Conservation (phyloP, 768 basidiomycete species). For the Fistulinella prunicolor region DNA sequence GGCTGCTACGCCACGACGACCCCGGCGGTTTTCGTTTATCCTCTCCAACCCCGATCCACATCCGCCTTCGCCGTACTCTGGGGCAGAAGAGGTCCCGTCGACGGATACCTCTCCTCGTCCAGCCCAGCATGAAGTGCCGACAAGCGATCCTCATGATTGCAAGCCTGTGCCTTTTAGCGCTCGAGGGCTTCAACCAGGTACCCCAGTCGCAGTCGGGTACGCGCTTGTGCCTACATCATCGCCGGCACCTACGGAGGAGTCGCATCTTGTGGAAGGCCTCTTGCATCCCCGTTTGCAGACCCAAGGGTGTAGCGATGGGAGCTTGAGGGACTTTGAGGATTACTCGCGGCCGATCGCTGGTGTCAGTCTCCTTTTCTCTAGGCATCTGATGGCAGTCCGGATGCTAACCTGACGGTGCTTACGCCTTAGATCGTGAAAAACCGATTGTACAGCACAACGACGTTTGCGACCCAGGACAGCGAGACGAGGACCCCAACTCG, state of each 20-base stretch:
- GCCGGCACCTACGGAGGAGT: conserved; percentile 28
- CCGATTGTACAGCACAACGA: conserved; percentile 31
- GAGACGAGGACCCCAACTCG: conserved; percentile 10
- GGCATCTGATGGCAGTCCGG: neutral
- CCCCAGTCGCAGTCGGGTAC: conserved; percentile 4
- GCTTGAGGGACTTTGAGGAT: conserved; percentile 33
- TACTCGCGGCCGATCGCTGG: conserved; percentile 34
- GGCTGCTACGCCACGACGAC: conserved; percentile 16
- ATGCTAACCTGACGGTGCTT: neutral
- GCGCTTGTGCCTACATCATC: conserved; percentile 14
- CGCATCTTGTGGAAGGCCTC: conserved; percentile 25
- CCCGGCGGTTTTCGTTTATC: conserved; percentile 26
- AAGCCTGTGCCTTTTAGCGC: neutral
- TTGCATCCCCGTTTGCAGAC: conserved; percentile 28
- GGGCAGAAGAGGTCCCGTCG: neutral
- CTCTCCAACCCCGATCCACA: conserved; percentile 33
- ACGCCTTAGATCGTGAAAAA: conserved; percentile 28
- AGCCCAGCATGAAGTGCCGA: neutral
- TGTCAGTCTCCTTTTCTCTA: conserved; percentile 13
- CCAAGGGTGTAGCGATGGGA: conserved; percentile 24
- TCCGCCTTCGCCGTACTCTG: conserved; percentile 19
- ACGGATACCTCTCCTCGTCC: neutral
- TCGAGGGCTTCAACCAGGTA: neutral
- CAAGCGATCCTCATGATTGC: neutral
- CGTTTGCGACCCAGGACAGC: conserved; percentile 29